A percentile compares a stretch with the other conserved stretches of the same genome.
Evolutionary conservation across 1,284 basidiomycete genomes (phyloP).

Genomic region (Agaricales sp.): DNA sequence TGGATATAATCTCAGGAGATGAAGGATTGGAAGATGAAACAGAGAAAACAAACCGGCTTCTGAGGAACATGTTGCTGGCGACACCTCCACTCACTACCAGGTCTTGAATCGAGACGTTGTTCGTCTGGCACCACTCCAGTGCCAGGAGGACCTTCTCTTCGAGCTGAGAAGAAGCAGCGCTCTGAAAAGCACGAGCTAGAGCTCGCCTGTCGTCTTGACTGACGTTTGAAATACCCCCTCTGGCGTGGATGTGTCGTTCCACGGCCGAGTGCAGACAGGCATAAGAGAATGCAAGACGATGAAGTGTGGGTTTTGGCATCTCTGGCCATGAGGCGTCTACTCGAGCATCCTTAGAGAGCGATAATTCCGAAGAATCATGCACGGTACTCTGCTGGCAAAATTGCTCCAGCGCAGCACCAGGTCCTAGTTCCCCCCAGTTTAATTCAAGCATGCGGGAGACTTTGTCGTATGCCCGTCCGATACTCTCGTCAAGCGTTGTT

Average conservation of each 20-base stretch:
- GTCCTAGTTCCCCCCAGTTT: constrained; percentile 48
- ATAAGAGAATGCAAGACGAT: constrained; percentile 65
- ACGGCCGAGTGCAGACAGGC: constrained; percentile 61
- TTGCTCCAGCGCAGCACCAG: constrained; percentile 70
- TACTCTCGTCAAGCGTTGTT: constrained; percentile 65
- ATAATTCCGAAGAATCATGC: not conserved
- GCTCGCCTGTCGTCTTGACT: constrained; percentile 26
- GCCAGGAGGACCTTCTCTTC: constrained; percentile 63
- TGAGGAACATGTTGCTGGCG: constrained; percentile 70
- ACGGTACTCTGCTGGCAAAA: constrained; percentile 34
- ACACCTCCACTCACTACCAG: constrained; percentile 87
- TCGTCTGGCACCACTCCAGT: constrained; percentile 33
- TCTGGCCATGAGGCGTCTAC: not conserved
- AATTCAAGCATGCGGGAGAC: constrained; percentile 61
- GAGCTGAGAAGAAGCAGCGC: constrained; percentile 61
- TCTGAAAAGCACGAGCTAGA: constrained; percentile 67
- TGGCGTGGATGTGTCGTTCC: constrained; percentile 36
- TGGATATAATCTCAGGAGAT: not conserved
- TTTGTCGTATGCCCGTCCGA: constrained; percentile 78
- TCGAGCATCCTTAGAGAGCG: not conserved
- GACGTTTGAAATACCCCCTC: constrained; percentile 26
- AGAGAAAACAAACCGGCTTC: constrained; percentile 39
- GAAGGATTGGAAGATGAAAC: not conserved
- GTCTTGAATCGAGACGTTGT: constrained; percentile 33
- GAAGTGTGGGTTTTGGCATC: constrained; percentile 31